These are phyloP conservation scores for Pseudogymnoascus sp. DNA, from an alignment of 2,329 filamentous ascomycete genomes.

Conservation along the genomic window DNA sequence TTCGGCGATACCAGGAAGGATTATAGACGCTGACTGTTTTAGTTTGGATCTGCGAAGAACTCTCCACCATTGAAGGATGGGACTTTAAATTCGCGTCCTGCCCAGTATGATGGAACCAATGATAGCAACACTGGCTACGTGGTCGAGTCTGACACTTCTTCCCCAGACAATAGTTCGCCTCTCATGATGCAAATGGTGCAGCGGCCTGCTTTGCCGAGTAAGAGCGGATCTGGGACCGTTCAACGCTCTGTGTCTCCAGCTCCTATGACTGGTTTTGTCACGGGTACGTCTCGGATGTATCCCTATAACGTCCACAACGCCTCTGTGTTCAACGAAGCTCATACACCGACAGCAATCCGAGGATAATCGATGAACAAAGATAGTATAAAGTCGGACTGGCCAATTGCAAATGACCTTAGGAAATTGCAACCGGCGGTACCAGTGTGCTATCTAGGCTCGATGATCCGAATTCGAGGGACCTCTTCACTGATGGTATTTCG, in stretches of 20 bases:
- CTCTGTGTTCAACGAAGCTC: slow-evolving; percentile 27
- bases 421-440: background rate
- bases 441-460: background rate
- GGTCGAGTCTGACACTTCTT: slow-evolving; percentile 20
- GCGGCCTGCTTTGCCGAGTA: slow-evolving; percentile 29
- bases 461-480: slow-evolving; percentile 1
- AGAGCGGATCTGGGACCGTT: slow-evolving; percentile 24
- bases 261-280: slow-evolving; percentile 37
- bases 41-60: slow-evolving; percentile 56
- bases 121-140: slow-evolving; percentile 25
- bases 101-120: slow-evolving; percentile 36
- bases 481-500: slow-evolving; percentile 5
- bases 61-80: slow-evolving; percentile 43
- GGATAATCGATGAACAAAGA: slow-evolving; percentile 17
- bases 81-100: slow-evolving; percentile 29
- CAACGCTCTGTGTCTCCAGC: slow-evolving; percentile 35
- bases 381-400: background rate
- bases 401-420: background rate
- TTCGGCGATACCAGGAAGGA: slow-evolving; percentile 25
- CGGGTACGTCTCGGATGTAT: slow-evolving; percentile 36
- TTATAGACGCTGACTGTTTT: slow-evolving; percentile 33
- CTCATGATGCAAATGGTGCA: slow-evolving; percentile 22
- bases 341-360: slow-evolving; percentile 29
- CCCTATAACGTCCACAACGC: slow-evolving; percentile 24
- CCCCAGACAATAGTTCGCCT: slow-evolving; percentile 16